Evolutionary conservation across 176 grass and related monocot species (phyloP).

Genomic region (Eragrostis curvula): DNA sequence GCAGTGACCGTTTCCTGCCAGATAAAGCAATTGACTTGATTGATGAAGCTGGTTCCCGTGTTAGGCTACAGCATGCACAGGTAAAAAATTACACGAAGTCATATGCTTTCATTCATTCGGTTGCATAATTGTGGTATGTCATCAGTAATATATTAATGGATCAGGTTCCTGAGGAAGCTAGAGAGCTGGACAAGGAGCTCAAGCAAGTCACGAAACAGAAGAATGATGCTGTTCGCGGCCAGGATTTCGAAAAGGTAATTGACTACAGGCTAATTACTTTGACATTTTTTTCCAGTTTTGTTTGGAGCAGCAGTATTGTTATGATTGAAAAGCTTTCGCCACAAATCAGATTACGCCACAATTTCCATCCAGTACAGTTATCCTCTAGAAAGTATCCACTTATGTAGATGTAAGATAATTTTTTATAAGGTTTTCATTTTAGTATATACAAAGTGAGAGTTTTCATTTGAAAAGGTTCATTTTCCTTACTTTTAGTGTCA

Average conservation of each 20-base stretch:
- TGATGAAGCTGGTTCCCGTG: slow-evolving; percentile 90
- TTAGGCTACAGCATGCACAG: slow-evolving; percentile 86
- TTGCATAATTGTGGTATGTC: slow-evolving; percentile 22
- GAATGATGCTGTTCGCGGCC: slow-evolving; percentile 80
- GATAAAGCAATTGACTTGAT: slow-evolving; percentile 97
- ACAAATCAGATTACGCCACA: not conserved
- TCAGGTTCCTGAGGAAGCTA: slow-evolving; percentile 85
- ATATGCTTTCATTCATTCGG: slow-evolving; percentile 32
- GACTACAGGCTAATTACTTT: slow-evolving; percentile 21
- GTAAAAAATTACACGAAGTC: slow-evolving; percentile 45
- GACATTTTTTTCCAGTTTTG: slow-evolving; percentile 31
- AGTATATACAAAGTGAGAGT: not conserved
- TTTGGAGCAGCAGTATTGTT: slow-evolving; percentile 6
- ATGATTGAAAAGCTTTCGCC: not conserved
- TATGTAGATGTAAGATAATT: slow-evolving; percentile 10
- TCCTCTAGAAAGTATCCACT: not conserved
- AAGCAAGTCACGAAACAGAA: slow-evolving; percentile 88
- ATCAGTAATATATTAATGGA: slow-evolving; percentile 15
- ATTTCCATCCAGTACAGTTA: slow-evolving; percentile 12
- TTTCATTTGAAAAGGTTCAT: not conserved
- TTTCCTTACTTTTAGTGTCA: slow-evolving; percentile 1
- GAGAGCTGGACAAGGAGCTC: slow-evolving; percentile 85
- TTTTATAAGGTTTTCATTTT: slow-evolving; percentile 1
- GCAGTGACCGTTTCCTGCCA: slow-evolving; percentile 83
- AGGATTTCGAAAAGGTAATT: slow-evolving; percentile 93